Evolutionary conservation across 139 green algal genomes (phyloP), one percentile per base, ranked within the genome.

Genomic region (Ettlia oleoabundans): DNA sequence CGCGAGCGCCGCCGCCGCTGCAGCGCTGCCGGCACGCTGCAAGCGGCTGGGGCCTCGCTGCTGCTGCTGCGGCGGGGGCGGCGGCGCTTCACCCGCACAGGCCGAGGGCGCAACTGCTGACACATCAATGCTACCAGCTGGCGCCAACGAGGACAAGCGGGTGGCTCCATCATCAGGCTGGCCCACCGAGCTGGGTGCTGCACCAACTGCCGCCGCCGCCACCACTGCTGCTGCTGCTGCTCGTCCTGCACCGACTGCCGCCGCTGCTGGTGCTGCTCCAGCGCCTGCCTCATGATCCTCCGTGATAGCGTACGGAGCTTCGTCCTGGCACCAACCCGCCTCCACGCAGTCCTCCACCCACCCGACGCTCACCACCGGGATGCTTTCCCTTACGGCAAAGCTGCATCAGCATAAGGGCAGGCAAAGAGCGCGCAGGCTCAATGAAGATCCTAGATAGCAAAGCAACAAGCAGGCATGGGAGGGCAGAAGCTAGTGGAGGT

Each of bases 311-410:
- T 80, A 90, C 2, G 40, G 24, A n/a, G 62, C 71, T 52, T 70
- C 58, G 22, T 90, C 86, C 62, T 69, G 68, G 73, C 79, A 89
- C n/a, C 69, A 79, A 10, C 85, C 72, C 40, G 41, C 52, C 26
- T n/a, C 30, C 35, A 74, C 13, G 41, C 70, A 76, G 30, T 80
- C 72, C 26, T 75, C 47, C 15, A 88, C 22, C 84, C 84, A 88
- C 30, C 30, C 18, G 3, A 73, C 19, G 51, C 33, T 72, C 7
- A 85, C 79, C 30, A 28, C 5, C 2, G 10, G 26, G 6, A 70
- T 70, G 4, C 3, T 42, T 8, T 72, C 19, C 18, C 9, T 13
- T 21, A n/a, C 5, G 65, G 65, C 65, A 32, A 52, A 72, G 13
- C 64, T 70, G 64, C 32, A 42, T 19, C 19, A 35, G 9, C 41